phyloP scores from a whole-genome alignment of 495 filamentous ascomycete species.

The Trichoderma reesei region DNA sequence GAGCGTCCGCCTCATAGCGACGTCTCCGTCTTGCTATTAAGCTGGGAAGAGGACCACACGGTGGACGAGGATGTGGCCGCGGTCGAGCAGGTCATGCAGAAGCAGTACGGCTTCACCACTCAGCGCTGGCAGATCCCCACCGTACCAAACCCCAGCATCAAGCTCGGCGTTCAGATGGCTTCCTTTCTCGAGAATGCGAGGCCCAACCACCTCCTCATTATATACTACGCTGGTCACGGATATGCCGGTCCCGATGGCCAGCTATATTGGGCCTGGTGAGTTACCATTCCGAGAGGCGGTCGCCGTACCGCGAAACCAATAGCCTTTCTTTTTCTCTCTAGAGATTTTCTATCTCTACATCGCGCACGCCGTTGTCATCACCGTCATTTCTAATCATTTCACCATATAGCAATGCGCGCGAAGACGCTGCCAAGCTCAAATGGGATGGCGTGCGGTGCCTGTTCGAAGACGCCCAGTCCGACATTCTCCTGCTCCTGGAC shows the following conservation, averaged over 20 bases:
- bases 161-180: slow-evolving; percentile 42
- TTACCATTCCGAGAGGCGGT: background rate
- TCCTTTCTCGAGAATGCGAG: slow-evolving; percentile 41
- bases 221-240: slow-evolving; percentile 48
- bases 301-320: no score
- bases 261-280: slow-evolving; percentile 48
- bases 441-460: slow-evolving; percentile 42
- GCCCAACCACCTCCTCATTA: slow-evolving; percentile 44
- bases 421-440: slow-evolving; percentile 33
- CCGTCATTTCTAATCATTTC: slow-evolving; percentile 2
- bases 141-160: slow-evolving; percentile 39
- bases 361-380: slow-evolving; percentile 11
- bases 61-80: slow-evolving; percentile 37
- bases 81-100: slow-evolving; percentile 41
- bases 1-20: slow-evolving; percentile 40
- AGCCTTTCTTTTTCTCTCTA: no score
- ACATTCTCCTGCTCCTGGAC: slow-evolving; percentile 40
- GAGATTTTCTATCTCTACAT: background rate
- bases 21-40: slow-evolving; percentile 42
- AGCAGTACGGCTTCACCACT: slow-evolving; percentile 44
- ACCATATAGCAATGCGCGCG: slow-evolving; percentile 26
- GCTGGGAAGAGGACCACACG: slow-evolving; percentile 45
- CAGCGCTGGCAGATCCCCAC: slow-evolving; percentile 43
- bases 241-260: slow-evolving; percentile 41
- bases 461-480: slow-evolving; percentile 40